phyloP scores from a whole-genome alignment of 805 yeast species.

The Millerozyma acaciae region DNA sequence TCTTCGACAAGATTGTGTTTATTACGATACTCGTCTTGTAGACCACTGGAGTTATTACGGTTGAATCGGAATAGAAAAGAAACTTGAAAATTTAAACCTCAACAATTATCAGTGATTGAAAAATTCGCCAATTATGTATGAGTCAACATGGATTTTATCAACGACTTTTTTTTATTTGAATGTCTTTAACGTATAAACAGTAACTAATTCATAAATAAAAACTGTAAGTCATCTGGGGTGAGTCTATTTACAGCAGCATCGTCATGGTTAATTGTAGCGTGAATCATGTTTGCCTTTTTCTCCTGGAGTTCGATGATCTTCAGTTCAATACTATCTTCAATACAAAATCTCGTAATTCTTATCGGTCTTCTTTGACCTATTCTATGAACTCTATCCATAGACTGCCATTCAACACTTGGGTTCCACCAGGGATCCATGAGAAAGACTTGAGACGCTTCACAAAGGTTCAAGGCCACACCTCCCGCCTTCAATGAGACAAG shows the following conservation, averaged over 20 bases:
- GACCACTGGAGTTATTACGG: no score
- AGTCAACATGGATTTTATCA: no score
- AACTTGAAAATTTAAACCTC: no score
- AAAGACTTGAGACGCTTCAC: slow-evolving; percentile 96
- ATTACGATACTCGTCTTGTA: no score
- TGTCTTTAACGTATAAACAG: not conserved
- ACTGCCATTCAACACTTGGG: slow-evolving; percentile 97
- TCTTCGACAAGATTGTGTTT: no score
- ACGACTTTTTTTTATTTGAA: no score
- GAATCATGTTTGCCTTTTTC: slow-evolving; percentile 96
- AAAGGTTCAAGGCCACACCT: slow-evolving; percentile 93
- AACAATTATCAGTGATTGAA: no score
- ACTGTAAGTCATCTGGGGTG: slow-evolving; percentile 93
- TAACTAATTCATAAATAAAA: slow-evolving; percentile 74
- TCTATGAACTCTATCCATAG: slow-evolving; percentile 96
- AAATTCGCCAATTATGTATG: no score
- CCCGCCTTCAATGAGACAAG: slow-evolving; percentile 96
- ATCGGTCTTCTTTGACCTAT: slow-evolving; percentile 96
- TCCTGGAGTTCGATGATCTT: slow-evolving; percentile 94
- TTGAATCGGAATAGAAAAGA: no score
- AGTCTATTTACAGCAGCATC: slow-evolving; percentile 84
- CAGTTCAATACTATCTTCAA: slow-evolving; percentile 95
- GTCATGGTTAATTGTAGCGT: slow-evolving; percentile 92
- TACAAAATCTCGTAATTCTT: slow-evolving; percentile 84
- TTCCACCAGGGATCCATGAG: slow-evolving; percentile 99